Conservation (phyloP, 1,284 basidiomycete species). For the Apiotrichum siamense region DNA sequence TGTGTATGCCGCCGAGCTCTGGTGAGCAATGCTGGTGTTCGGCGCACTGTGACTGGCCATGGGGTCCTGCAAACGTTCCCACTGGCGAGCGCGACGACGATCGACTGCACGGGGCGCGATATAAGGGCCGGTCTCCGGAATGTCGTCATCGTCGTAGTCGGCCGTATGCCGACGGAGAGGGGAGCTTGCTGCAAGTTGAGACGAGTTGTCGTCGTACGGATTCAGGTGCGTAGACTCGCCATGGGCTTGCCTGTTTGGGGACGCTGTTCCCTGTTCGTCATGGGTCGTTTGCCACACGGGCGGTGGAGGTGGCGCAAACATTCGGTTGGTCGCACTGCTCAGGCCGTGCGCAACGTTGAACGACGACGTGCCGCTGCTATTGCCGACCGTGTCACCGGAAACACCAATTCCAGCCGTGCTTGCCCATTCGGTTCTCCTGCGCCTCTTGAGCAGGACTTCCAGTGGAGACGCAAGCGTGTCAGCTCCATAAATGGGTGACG, state of each 20-base stretch:
- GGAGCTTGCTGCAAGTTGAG: neutral
- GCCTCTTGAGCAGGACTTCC: conserved; percentile 37
- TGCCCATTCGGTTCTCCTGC: conserved; percentile 17
- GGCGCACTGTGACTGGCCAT: neutral
- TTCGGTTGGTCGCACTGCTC: neutral
- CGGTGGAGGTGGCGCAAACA: conserved; percentile 2
- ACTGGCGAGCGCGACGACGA: conserved; percentile 13
- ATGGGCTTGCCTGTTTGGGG: too few relatives aligned
- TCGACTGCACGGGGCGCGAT: conserved; percentile 6
- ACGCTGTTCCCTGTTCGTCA: neutral
- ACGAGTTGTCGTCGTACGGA: neutral
- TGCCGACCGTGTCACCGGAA: too few relatives aligned
- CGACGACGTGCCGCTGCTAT: neutral
- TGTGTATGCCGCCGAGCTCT: neutral
- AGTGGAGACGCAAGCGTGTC: conserved; percentile 36
- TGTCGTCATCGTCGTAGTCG: conserved; percentile 1
- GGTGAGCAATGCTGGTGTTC: neutral
- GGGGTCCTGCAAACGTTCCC: conserved; percentile 17
- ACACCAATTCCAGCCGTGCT: neutral
- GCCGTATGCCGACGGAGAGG: neutral
- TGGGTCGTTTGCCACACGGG: neutral
- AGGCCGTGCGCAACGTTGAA: neutral
- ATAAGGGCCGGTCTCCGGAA: neutral
- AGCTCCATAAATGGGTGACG: conserved; percentile 26
- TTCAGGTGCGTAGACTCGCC: too few relatives aligned